Conservation (phyloP, 768 basidiomycete species). For the Mycena galopus region DNA sequence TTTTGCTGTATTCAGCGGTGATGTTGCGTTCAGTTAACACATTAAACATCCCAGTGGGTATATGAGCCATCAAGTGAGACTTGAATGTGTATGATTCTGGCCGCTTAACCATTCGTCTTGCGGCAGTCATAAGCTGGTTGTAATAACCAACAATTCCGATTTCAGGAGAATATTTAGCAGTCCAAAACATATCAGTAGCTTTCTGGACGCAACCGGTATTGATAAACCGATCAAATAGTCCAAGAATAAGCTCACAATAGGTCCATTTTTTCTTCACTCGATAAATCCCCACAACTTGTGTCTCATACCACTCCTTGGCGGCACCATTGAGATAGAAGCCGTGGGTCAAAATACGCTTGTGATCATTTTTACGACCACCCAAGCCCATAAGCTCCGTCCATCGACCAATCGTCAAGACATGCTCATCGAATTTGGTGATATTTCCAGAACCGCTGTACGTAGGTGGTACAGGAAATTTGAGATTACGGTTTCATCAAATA, state of each 20-base stretch:
- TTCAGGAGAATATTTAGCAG: not conserved
- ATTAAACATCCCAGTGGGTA: constrained; percentile 20
- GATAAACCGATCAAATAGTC: not conserved
- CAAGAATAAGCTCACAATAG: not conserved
- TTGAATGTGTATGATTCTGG: not conserved
- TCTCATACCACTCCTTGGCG: not conserved
- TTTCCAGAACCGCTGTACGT: too few species aligned
- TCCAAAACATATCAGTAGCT: not conserved
- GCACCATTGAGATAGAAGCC: not conserved
- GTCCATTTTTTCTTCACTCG: not conserved
- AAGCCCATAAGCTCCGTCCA: too few species aligned
- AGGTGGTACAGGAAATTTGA: too few species aligned
- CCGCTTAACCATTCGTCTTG: not conserved
- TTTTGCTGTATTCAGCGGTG: too few species aligned
- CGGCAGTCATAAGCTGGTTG: not conserved
- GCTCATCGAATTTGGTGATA: too few species aligned
- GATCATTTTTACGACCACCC: too few species aligned
- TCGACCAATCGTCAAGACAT: too few species aligned
- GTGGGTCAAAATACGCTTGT: not conserved
- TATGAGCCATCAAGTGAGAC: not conserved
- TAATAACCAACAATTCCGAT: not conserved
- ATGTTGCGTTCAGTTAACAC: too few species aligned
- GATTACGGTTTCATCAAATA: too few species aligned
- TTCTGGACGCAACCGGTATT: not conserved
- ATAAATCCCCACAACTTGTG: not conserved